Base-by-base conservation (phyloP, 805 yeast species). In the Pichia nakasei region DNA sequence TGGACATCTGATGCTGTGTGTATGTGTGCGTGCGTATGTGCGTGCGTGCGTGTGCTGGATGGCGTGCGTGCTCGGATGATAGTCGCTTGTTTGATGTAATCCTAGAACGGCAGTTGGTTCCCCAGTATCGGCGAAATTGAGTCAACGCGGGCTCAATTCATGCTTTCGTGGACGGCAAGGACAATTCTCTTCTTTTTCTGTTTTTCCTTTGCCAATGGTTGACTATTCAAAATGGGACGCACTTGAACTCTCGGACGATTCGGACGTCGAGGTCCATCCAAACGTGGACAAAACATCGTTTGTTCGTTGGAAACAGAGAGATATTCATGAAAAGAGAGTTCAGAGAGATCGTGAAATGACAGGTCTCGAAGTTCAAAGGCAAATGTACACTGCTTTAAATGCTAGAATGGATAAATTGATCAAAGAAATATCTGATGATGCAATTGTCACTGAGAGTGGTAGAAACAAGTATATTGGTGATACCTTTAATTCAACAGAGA, bases 141-240 rank as follows among this genome's bases (percentile, higher is more conserved):
- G n/a, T n/a, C n/a, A n/a, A n/a, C n/a, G n/a, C n/a, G n/a, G n/a
- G n/a, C n/a, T n/a, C n/a, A n/a, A n/a, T n/a, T n/a, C n/a, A n/a
- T n/a, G n/a, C n/a, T n/a, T n/a, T n/a, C n/a, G n/a, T n/a, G n/a
- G n/a, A n/a, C n/a, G n/a, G n/a, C n/a, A n/a, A n/a, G n/a, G n/a
- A n/a, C n/a, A n/a, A n/a, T n/a, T n/a, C n/a, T n/a, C n/a, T n/a
- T n/a, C n/a, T n/a, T 22, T 22, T 22, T 22, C 9, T 22, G 9
- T 22, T 13, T 13, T 24, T 24, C 27, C 12, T 24, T 24, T 56
- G 63, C 58, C 63, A 42, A 29, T 29, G 32, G 32, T 93, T 52
- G 98, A 93, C 62, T 93, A 93, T 65, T 87, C 96, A 11, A 93
- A 91, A 61, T 93, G 98, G 97, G 99, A 93, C 64, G 86, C 87